Conservation (phyloP, 176 grass and related monocot species). For the Leersia perrieri region DNA sequence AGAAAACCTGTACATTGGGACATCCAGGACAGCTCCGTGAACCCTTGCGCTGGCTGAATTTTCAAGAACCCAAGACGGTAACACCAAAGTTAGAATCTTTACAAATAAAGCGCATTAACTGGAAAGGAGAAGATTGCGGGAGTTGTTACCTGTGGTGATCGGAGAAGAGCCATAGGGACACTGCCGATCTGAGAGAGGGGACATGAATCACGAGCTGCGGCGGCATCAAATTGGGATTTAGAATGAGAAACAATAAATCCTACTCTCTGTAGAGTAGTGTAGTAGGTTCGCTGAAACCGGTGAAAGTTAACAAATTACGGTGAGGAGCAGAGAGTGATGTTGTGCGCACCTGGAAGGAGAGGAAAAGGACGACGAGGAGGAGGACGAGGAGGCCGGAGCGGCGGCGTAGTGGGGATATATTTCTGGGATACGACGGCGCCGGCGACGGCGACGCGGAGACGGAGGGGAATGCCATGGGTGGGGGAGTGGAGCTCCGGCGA, state of each 20-base stretch:
- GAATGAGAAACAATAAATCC: not conserved
- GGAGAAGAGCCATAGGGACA: constrained; percentile 51
- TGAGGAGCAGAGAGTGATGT: not conserved
- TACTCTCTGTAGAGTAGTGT: too few species aligned
- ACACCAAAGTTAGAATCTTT: constrained; percentile 5
- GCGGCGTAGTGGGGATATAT: not conserved
- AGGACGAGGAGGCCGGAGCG: constrained; percentile 27
- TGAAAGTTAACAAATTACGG: not conserved
- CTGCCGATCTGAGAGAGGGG: constrained; percentile 46
- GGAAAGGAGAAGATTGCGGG: not conserved
- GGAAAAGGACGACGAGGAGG: constrained; percentile 31
- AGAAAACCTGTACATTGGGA: constrained; percentile 21
- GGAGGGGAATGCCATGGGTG: constrained; percentile 32
- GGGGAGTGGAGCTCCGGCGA: too few species aligned
- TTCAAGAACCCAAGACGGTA: not conserved
- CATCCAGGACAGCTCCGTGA: constrained; percentile 36
- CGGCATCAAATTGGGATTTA: not conserved
- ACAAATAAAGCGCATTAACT: not conserved
- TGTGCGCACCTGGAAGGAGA: constrained; percentile 39
- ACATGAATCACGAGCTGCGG: constrained; percentile 59
- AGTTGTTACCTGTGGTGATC: constrained; percentile 38
- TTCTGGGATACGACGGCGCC: constrained; percentile 17
- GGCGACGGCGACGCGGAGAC: constrained; percentile 21
- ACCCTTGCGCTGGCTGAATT: not conserved
- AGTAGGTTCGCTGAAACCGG: not conserved